Conservation (phyloP, 179 eudicot genomes). For the Heliamphora pulchella region DNA sequence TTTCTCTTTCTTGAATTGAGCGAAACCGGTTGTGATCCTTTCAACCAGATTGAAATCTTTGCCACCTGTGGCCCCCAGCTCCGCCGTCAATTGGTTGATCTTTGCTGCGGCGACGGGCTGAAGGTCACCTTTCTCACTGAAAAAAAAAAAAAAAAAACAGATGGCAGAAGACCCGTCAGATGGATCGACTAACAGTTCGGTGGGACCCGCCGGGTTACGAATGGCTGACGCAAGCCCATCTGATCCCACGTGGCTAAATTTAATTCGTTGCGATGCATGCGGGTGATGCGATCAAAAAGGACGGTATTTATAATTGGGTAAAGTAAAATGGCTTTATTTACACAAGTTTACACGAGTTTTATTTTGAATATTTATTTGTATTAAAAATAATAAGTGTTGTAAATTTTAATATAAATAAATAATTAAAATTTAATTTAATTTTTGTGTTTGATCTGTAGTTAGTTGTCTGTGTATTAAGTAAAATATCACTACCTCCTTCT, state of each 20-base stretch:
- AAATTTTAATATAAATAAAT: no score
- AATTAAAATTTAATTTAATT: no score
- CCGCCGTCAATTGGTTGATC: conserved; percentile 48
- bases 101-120: conserved; percentile 39
- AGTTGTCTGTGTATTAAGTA: no score
- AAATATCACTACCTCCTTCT: no score
- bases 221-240: background rate
- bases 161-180: background rate
- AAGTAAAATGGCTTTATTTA: no score
- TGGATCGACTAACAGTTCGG: background rate
- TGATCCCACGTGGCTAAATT: background rate
- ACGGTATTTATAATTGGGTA: background rate
- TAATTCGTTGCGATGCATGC: background rate
- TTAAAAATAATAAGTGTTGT: no score
- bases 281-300: conserved; percentile 12
- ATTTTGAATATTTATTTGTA: no score
- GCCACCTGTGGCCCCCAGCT: conserved; percentile 28
- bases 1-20: conserved; percentile 46
- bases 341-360: no score
- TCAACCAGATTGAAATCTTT: conserved; percentile 31
- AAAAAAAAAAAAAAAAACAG: background rate
- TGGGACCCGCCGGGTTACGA: background rate
- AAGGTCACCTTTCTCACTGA: conserved; percentile 42
- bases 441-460: no score
- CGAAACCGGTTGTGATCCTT: conserved; percentile 45